Evolutionary conservation across 768 basidiomycete species (phyloP), one percentile per base, ranked within the genome.

Genomic region (Pisolithus albus): DNA sequence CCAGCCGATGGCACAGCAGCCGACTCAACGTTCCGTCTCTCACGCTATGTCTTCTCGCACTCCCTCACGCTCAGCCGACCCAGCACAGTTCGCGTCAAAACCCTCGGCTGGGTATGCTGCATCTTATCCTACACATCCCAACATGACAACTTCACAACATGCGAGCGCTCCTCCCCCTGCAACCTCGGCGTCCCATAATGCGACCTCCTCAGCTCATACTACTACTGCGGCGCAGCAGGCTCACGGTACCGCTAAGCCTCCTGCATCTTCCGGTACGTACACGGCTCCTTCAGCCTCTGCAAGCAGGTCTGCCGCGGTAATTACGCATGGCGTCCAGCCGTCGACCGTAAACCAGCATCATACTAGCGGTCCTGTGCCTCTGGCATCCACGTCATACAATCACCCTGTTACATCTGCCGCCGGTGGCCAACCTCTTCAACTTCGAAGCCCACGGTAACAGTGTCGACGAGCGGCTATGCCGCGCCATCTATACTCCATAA

Each of bases 11-110:
- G 39, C 47, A 38, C 36, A 47, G 19, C 46, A 37, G 38, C 40
- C 56, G 41, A 34, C 43, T 19, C 67, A 64, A 49, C 66, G 62
- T 44, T 49, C 56, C 2, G 50, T 48, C 11, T 47, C 66, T 3
- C 45, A 60, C 41, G 7, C 56, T 34, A 44, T 42, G 30, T 7
- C 60, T 9, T 56, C 66, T 53, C 66, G 66, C 36, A 50, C 51
- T 6, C 46, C 56, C 30, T 64, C 65, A 37, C 66, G 64, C 24
- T 18, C 61, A 45, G 28, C 53, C 9, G 66, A 67, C 45, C 56
- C 50, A 46, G 37, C 57, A 19, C 61, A 56, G 23, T 42, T 5
- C 3, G 38, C 67, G 45, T 56, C 49, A 37, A 64, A 59, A 37
- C 43, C 53, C 36, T 54, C 59, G 3, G 21, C 24, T 16, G 52